A percentile compares a stretch with the other conserved stretches of the same genome.
Evolutionary conservation across 192 early-diverging fungal genomes (phyloP).

Genomic region (Oehlia diaphana): DNA sequence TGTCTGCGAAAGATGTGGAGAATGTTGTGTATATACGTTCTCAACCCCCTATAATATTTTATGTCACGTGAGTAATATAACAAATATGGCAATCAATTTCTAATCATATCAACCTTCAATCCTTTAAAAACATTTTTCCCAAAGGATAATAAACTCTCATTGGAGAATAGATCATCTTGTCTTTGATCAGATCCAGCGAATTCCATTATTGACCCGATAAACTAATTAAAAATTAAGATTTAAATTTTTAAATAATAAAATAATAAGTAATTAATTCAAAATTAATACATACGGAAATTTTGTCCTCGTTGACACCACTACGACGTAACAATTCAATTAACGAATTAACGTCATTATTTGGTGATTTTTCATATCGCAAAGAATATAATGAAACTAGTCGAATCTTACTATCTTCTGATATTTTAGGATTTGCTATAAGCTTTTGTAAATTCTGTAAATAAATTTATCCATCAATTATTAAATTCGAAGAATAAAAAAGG

Average conservation of each 20-base stretch:
- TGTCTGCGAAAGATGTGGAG: conserved; percentile 78
- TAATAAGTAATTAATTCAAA: background rate
- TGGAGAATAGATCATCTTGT: conserved; percentile 88
- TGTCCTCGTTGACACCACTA: conserved; percentile 69
- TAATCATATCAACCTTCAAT: conserved; percentile 58
- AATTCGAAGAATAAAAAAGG: background rate
- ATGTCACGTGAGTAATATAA: conserved; percentile 11
- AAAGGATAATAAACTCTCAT: conserved; percentile 81
- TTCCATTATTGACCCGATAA: conserved; percentile 69
- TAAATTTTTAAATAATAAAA: background rate
- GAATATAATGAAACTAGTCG: conserved; percentile 85
- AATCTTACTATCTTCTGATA: conserved; percentile 75
- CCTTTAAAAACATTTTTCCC: conserved; percentile 92
- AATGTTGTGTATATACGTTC: conserved; percentile 98
- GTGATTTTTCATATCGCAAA: conserved; percentile 85
- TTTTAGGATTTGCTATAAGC: conserved; percentile 64
- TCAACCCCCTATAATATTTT: conserved; percentile 74
- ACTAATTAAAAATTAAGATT: conserved; percentile 33
- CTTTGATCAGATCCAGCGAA: conserved; percentile 80
- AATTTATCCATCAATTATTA: background rate
- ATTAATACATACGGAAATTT: conserved; percentile 61
- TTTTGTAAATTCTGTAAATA: conserved; percentile 59
- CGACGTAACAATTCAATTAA: conserved; percentile 75
- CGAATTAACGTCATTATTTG: conserved; percentile 67
- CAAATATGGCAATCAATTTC: background rate